Conservation (phyloP, 2,329 filamentous ascomycete genomes). For the Sporothrix brunneoviolacea region DNA sequence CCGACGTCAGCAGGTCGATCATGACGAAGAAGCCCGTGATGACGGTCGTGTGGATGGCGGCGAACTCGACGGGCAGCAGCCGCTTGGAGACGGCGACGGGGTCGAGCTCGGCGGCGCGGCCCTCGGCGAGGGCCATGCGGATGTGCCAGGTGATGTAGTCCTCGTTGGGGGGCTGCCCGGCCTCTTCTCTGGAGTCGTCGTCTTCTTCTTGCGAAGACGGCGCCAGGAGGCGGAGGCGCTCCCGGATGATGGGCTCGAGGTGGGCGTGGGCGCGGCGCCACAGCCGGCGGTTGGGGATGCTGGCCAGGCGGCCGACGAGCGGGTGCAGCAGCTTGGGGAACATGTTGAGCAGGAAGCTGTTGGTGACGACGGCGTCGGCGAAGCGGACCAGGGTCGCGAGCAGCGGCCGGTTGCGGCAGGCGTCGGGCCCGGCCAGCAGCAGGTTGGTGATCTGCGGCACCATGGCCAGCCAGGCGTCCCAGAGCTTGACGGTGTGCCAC, state of each 20-base stretch:
- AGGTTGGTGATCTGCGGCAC: conserved; percentile 38
- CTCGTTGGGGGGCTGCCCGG: conserved; percentile 42
- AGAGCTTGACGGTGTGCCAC: conserved; percentile 37
- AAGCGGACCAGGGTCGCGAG: conserved; percentile 43
- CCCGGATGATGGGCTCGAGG: conserved; percentile 41
- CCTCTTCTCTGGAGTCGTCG: conserved; percentile 33
- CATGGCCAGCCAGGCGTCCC: conserved; percentile 37
- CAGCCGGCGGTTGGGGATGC: conserved; percentile 40
- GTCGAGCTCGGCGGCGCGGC: conserved; percentile 35
- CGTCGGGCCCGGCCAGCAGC: conserved; percentile 33
- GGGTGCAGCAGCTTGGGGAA: conserved; percentile 43
- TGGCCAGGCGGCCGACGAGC: conserved; percentile 38
- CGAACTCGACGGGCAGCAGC: conserved; percentile 51
- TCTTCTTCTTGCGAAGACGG: conserved; percentile 24
- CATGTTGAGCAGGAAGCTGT: conserved; percentile 38
- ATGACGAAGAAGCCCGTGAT: conserved; percentile 42
- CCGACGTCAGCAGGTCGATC: conserved; percentile 39
- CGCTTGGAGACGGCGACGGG: conserved; percentile 43
- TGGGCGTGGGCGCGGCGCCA: conserved; percentile 37
- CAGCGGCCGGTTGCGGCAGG: conserved; percentile 38
- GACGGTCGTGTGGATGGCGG: conserved; percentile 52
- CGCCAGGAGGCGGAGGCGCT: conserved; percentile 41
- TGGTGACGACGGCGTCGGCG: conserved; percentile 41
- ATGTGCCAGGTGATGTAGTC: conserved; percentile 55
- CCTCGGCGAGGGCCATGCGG: conserved; percentile 41